Percentiles rank a stretch among this genome's conserved stretches.
Evolutionary conservation across 495 filamentous ascomycete species (phyloP).

Genomic region (Podospora pseudocomata): DNA sequence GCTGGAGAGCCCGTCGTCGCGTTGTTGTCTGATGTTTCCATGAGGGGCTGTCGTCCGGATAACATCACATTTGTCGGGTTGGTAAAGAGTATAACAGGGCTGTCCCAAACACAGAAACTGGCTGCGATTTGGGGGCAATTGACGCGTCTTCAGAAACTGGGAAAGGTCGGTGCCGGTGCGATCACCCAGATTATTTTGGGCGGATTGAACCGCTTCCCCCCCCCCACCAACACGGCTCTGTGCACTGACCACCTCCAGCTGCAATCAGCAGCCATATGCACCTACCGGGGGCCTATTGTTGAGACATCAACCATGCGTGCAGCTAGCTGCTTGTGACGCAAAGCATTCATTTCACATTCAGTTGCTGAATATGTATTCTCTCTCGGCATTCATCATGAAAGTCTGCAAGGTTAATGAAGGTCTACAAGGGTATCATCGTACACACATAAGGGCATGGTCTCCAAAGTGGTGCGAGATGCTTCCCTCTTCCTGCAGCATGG

Average conservation of each 20-base stretch:
- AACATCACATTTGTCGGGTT: conserved; percentile 34
- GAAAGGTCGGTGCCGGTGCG: not conserved
- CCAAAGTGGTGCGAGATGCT: conserved; percentile 48
- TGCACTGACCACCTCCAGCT: not conserved
- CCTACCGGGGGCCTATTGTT: conserved; percentile 14
- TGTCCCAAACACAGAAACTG: not conserved
- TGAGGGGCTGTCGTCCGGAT: conserved; percentile 34
- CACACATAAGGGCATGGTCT: conserved; percentile 50
- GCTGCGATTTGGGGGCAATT: conserved; percentile 27
- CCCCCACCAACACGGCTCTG: conserved; percentile 1
- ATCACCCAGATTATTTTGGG: conserved; percentile 36
- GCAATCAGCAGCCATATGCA: conserved; percentile 17
- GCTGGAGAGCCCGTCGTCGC: conserved; percentile 53
- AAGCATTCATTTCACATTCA: not conserved
- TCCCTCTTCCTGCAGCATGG: conserved; percentile 50
- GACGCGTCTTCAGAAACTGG: conserved; percentile 29
- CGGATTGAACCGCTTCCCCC: conserved; percentile 22
- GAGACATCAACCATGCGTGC: too few species aligned
- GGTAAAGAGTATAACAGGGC: conserved; percentile 9
- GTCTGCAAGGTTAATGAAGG: too few species aligned
- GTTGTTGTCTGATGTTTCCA: conserved; percentile 56
- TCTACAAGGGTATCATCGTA: conserved; percentile 29
- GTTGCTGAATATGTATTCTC: not conserved
- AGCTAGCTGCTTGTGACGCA: not conserved
- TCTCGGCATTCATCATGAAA: conserved; percentile 1